Conservation (phyloP, 2,329 filamentous ascomycete genomes). For the Blumeria graminis region DNA sequence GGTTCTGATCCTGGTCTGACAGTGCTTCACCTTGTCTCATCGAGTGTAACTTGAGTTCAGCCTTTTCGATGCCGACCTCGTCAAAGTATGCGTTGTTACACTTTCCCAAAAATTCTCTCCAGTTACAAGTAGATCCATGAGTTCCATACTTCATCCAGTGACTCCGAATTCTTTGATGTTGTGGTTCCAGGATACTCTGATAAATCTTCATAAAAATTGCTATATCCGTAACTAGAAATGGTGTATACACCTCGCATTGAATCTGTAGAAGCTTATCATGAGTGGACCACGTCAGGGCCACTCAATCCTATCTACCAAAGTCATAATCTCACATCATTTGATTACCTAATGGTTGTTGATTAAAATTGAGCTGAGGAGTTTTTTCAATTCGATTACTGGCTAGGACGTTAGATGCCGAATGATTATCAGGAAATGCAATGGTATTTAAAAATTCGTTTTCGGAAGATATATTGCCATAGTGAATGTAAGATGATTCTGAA, state of each 20-base stretch:
- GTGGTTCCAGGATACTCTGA: background rate
- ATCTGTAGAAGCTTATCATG: background rate
- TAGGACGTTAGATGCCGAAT: no score
- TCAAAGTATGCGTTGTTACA: background rate
- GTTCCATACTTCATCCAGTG: no score
- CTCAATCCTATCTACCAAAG: background rate
- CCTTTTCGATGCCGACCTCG: background rate
- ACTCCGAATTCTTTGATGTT: background rate
- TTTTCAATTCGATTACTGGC: no score
- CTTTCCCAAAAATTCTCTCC: background rate
- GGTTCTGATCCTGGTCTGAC: no score
- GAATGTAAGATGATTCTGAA: no score
- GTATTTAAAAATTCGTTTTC: no score
- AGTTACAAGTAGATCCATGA: no score
- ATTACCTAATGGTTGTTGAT: no score
- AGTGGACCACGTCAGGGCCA: no score
- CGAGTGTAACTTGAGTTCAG: background rate
- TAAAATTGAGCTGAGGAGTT: no score
- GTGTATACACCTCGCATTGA: background rate
- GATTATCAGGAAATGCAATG: no score
- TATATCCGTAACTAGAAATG: background rate
- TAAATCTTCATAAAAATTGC: background rate
- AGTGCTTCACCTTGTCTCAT: background rate
- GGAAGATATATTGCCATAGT: no score
- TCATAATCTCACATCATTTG: background rate